These are phyloP conservation scores for Paracamarosporium sp. DNA, from an alignment of 2,329 filamentous ascomycete species.

Conservation along the genomic window DNA sequence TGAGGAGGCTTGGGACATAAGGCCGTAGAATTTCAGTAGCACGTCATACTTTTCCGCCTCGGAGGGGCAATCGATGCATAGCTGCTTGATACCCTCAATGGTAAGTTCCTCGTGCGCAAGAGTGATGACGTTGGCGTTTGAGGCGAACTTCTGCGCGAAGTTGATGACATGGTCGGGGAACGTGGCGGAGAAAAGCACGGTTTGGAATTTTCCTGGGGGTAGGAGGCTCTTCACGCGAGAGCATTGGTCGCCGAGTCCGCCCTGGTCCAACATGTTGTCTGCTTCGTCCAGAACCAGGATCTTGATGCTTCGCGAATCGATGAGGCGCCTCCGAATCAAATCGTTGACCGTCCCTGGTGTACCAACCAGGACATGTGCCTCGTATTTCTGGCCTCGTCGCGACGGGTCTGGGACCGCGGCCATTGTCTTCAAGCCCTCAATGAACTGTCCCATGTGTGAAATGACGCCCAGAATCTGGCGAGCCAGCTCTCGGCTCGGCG, in stretches of 20 bases:
- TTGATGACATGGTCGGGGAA: slow-evolving; percentile 84
- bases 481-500: slow-evolving; percentile 91
- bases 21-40: slow-evolving; percentile 89
- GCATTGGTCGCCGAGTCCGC: slow-evolving; percentile 94
- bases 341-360: slow-evolving; percentile 95
- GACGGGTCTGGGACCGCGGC: slow-evolving; percentile 83
- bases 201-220: slow-evolving; percentile 77
- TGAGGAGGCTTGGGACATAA: slow-evolving; percentile 95
- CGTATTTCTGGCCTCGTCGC: slow-evolving; percentile 71
- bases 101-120: slow-evolving; percentile 91
- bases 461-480: slow-evolving; percentile 92
- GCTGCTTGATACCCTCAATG: slow-evolving; percentile 95
- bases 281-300: slow-evolving; percentile 94
- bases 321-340: slow-evolving; percentile 76
- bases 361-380: slow-evolving; percentile 84
- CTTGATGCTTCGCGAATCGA: slow-evolving; percentile 75
- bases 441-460: slow-evolving; percentile 81
- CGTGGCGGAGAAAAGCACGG: slow-evolving; percentile 94
- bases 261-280: slow-evolving; percentile 97
- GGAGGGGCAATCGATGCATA: slow-evolving; percentile 90
- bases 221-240: slow-evolving; percentile 87
- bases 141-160: slow-evolving; percentile 85
- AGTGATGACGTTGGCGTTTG: slow-evolving; percentile 84
- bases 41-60: slow-evolving; percentile 86
- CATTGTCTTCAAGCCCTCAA: slow-evolving; percentile 75